These are phyloP conservation scores for Xylogone sp. DNA, from an alignment of 2,329 filamentous ascomycete species.

Conservation along the genomic window DNA sequence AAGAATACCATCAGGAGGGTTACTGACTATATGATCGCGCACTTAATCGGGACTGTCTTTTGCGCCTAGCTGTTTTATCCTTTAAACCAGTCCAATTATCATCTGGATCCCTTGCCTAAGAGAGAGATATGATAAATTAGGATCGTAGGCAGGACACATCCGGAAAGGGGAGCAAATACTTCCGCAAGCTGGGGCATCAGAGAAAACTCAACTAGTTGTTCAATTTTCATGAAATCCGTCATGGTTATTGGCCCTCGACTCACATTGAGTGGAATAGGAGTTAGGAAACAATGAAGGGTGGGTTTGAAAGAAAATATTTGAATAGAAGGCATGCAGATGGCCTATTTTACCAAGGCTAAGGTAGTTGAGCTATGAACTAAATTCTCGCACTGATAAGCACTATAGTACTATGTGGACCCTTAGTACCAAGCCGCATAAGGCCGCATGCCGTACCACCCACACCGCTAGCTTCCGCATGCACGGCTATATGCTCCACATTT, in stretches of 20 bases:
- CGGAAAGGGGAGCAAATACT: background rate
- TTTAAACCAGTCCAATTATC: conserved; percentile 31
- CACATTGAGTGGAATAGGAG: background rate
- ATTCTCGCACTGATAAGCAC: too few relatives aligned
- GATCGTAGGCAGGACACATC: background rate
- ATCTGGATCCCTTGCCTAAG: background rate
- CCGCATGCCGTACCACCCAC: too few relatives aligned
- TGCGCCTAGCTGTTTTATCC: conserved; percentile 36
- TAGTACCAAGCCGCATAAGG: too few relatives aligned
- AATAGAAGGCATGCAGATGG: background rate
- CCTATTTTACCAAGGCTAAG: background rate
- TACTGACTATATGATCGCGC: conserved; percentile 40
- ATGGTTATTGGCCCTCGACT: background rate
- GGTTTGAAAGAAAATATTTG: background rate
- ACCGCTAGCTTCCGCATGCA: too few relatives aligned
- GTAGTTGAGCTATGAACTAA: too few relatives aligned
- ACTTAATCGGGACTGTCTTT: conserved; percentile 41
- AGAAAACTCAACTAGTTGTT: background rate
- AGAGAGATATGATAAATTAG: background rate
- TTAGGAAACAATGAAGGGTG: background rate
- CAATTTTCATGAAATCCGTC: background rate
- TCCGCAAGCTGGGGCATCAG: background rate
- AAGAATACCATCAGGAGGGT: too few relatives aligned
- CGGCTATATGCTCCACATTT: too few relatives aligned
- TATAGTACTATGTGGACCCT: too few relatives aligned